These are phyloP conservation scores for Selaginella tamariscina DNA, from an alignment of 75 land plant genomes.

Conservation along the genomic window DNA sequence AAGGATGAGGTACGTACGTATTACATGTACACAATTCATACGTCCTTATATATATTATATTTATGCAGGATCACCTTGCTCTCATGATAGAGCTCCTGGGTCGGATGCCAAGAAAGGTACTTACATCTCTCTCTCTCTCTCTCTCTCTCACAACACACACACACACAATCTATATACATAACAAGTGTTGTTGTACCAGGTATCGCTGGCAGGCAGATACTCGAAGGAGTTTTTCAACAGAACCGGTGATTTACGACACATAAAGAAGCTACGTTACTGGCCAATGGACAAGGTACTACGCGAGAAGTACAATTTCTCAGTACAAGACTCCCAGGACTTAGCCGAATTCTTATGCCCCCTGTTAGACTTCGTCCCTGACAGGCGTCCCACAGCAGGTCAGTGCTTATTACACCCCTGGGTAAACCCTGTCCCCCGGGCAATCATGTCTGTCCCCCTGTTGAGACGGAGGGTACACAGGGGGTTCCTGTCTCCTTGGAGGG, in stretches of 20 bases:
- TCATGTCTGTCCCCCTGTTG: background rate
- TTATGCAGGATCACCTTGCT: conserved; percentile 81
- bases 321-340: conserved; percentile 52
- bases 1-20: conserved; percentile 60
- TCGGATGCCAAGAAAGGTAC: conserved; percentile 80
- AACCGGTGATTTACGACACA: conserved; percentile 75
- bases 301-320: conserved; percentile 56
- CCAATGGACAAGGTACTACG: conserved; percentile 50
- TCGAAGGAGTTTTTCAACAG: conserved; percentile 75
- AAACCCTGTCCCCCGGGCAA: background rate
- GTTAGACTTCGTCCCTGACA: conserved; percentile 80
- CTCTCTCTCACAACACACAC: background rate
- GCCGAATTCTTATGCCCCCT: conserved; percentile 61
- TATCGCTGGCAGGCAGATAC: conserved; percentile 54
- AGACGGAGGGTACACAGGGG: background rate
- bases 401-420: conserved; percentile 87
- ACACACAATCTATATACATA: no score
- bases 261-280: conserved; percentile 61
- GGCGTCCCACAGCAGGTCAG: conserved; percentile 78
- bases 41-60: background rate
- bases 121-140: background rate
- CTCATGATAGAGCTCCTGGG: conserved; percentile 91
- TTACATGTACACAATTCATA: background rate
- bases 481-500: background rate
- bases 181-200: conserved; percentile 30